Evolutionary conservation across 345 rosid species (phyloP), one percentile per base, ranked within the genome.

Genomic region (Sonneratia alba): DNA sequence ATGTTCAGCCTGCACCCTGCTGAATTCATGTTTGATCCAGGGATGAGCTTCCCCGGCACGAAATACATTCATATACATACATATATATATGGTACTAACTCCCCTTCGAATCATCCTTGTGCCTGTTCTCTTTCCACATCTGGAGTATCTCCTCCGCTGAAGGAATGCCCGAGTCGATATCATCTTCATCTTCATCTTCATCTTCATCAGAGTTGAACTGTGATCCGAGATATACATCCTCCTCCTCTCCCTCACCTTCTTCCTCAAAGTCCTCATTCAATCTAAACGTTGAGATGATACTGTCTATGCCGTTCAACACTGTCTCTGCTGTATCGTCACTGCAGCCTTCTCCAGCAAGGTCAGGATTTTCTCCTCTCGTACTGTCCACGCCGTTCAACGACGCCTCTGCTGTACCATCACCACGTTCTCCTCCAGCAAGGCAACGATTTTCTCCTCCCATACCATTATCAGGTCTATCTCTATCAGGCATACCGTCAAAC

Each of bases 141-240:
- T 83, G 75, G 66, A 91, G 79, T 77, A 91, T 91, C 72, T 88
- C 91, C 59, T 73, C 62, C 18, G 97, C 93, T 19, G 96, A 78
- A 1, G 91, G 97, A 69, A 82, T 69, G 34, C 79, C 77, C 6
- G 84, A 72, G 66, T 68, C 80, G 0, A 34, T 36, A 10, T 27
- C 32, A 27, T 62, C 83, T 74, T 69, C 79, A 1, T 56, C 24
- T 72, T 27, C 32, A 27, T 62, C 83, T 74, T 69, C 79, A 1
- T 56, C 24, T 72, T 63, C 75, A n/a, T n/a, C 51, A 0, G 62
- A 15, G 24, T 34, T 7, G 38, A 13, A 62, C 6, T 62, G 38
- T 34, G 12, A 27, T 27, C 36, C 66, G 14, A 32, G 19, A 24
- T 62, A 34, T 16, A 12, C 36, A 27, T 61, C 37, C 6, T 61